These are phyloP conservation scores for Kockovaella imperatae DNA, from an alignment of 768 basidiomycete genomes.

Conservation along the genomic window DNA sequence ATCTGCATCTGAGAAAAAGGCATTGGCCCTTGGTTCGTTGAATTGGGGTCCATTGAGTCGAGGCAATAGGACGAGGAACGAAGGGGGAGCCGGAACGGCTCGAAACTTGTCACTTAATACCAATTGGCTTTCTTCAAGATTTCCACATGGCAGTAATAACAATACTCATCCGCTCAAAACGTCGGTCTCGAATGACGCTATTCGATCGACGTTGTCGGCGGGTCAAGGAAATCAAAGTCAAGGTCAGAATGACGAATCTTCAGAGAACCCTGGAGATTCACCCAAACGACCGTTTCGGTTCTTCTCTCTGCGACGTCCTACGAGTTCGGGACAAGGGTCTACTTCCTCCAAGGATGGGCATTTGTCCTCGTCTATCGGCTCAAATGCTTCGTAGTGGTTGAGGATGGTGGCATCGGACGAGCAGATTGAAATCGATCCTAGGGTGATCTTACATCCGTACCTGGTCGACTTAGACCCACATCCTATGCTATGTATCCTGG, in stretches of 20 bases:
- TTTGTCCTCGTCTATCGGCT: no score
- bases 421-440: no score
- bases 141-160: neutral
- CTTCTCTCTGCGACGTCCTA: constrained; percentile 17
- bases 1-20: constrained; percentile 38
- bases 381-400: no score
- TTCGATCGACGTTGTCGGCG: neutral
- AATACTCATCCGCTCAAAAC: no score
- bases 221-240: neutral
- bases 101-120: neutral
- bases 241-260: neutral
- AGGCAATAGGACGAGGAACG: no score
- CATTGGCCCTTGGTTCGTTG: constrained; percentile 24
- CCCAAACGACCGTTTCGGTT: constrained; percentile 12
- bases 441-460: no score
- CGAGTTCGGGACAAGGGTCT: neutral
- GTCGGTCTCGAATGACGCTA: no score
- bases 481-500: no score
- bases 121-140: neutral
- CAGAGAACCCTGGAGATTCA: constrained; percentile 1
- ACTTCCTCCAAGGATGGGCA: no score
- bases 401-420: no score
- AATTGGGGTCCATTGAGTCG: constrained; percentile 40
- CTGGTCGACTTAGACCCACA: no score
- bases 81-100: constrained; percentile 7